Evolutionary conservation across 345 rosid genomes (phyloP), one percentile per base, ranked within the genome.

Genomic region (Citrus hindsii): DNA sequence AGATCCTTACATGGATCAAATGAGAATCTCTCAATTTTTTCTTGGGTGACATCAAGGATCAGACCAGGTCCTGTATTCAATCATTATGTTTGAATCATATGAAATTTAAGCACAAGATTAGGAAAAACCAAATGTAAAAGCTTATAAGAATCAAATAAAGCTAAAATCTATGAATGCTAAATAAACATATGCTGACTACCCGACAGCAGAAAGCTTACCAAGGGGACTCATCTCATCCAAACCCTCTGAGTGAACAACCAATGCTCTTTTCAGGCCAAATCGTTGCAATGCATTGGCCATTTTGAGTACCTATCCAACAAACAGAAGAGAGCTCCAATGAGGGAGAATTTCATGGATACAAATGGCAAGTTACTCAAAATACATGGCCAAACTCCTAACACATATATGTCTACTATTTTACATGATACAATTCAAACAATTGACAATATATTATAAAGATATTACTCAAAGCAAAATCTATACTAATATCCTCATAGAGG

Each of bases 161-260:
- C 33, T 7, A 59, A 63, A 74, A 40, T 25, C 18, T 19, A 51
- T 53, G n/a, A 24, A 3, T 66, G 10, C 10, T 6, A 14, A 60
- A n/a, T 58, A 38, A 32, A 18, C 24, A 28, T 8, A 18, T n/a
- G 35, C 33, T 62, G 60, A 53, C 51, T 14, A 76, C 40, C 62
- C 9, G 68, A 72, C 22, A n/a, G 35, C 42, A 79, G 42, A 27
- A 69, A 77, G 70, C 86, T 80, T 84, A 92, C 99, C 97, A 0
- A 93, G 89, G 33, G 99, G 97, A 83, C 98, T 97, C 84, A 97
- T 97, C 87, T 97, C 99, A 79, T 94, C 99, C 69, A 97, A 83
- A 74, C 99, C 99, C 81, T 87, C 93, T 21, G 98, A 97, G 84
- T 94, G 99, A 76, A 93, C 98, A 79, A 97, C 98, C 40, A 97